These are phyloP conservation scores for Aspergillus glaucus DNA, from an alignment of 2,329 filamentous ascomycete species.

Conservation along the genomic window DNA sequence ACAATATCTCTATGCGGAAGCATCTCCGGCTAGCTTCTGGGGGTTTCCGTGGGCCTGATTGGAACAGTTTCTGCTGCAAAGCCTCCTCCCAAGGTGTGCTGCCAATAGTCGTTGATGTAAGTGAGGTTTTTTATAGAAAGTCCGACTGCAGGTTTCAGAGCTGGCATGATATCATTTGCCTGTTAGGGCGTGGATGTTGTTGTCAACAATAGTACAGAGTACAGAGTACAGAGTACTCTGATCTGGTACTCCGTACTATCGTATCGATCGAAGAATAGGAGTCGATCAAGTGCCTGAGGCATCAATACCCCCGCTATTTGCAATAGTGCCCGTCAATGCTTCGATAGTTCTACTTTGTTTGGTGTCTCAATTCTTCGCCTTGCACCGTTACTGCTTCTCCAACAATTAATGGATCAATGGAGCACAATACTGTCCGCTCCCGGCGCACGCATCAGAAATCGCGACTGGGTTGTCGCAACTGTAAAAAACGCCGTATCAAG, in stretches of 20 bases:
- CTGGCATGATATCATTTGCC: too few species aligned
- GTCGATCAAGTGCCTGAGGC: too few species aligned
- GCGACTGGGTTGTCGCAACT: constrained; percentile 26
- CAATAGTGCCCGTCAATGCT: too few species aligned
- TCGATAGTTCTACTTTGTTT: too few species aligned
- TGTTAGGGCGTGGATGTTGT: too few species aligned
- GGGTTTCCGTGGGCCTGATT: not conserved
- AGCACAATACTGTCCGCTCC: not conserved
- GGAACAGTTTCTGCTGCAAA: not conserved
- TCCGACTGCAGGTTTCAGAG: not conserved
- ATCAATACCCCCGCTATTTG: too few species aligned
- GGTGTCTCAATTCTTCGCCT: too few species aligned
- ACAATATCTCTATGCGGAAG: not conserved
- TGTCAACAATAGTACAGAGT: too few species aligned
- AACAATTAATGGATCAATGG: not conserved
- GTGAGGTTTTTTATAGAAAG: not conserved
- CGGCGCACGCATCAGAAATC: constrained; percentile 24
- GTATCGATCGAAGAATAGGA: too few species aligned
- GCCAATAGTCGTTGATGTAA: not conserved
- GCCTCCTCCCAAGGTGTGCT: not conserved
- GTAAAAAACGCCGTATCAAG: constrained; percentile 31
- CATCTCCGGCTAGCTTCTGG: not conserved
- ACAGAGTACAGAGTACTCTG: too few species aligned
- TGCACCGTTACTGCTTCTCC: too few species aligned
- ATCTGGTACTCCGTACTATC: too few species aligned